Evolutionary conservation across 805 yeast genomes (phyloP), one percentile per base, ranked within the genome.

Genomic region (Peterozyma toletana): DNA sequence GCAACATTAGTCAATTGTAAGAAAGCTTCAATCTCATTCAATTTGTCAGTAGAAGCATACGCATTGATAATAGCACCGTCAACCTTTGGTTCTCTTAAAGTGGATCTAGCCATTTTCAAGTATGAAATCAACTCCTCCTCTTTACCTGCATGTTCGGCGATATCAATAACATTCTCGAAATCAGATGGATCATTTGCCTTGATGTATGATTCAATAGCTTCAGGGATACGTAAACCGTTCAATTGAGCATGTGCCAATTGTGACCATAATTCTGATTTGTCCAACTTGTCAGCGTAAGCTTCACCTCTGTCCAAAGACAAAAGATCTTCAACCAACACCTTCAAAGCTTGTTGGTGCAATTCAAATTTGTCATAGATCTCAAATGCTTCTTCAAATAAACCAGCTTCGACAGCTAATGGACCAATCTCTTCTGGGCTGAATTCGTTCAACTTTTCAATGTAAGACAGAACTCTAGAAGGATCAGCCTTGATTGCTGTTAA

Each of bases 401-500:
- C 89, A 54, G 87, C 87, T 60, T 89, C 96, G 56, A 89, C 76
- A 72, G 96, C 86, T 58, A 90, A 75, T 47, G 89, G 84, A 36
- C 96, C 96, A 66, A 93, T 93, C 66, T 93, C 99, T 51, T 79
- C 80, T 35, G 96, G 93, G 62, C 93, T 96, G 60, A 78, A 93
- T 53, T 85, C 83, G 58, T 91, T 96, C 48, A 93, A 76, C 53
- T 88, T 85, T 54, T 91, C 97, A 57, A 93, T 78, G 63, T 90
- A 89, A 41, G 79, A 75, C 50, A 75, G 63, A 41, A 93, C 96
- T 67, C 86, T 85, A 7, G 91, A 71, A 56, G 88, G 82, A 64
- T 91, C 98, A 42, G 95, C 96, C 67, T 88, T 89, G 62, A 93
- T 86, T 34, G 99, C 97, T 51, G 99, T 93, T 60, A 93, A 76